phyloP scores from a whole-genome alignment of 176 grass and related monocot genomes.

The Musa itinerans region DNA sequence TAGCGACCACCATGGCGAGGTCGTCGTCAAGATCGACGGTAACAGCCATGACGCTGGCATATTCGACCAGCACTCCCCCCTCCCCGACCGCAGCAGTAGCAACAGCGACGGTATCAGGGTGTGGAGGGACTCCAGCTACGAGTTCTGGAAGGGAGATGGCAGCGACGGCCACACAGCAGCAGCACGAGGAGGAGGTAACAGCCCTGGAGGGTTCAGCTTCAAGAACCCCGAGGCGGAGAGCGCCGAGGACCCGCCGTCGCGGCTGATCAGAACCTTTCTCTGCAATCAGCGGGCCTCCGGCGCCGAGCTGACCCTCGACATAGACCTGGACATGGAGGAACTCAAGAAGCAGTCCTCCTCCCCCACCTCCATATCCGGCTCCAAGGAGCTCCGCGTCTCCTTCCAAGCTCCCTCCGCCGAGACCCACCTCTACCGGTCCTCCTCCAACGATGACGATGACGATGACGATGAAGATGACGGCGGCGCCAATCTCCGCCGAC shows the following conservation, averaged over 20 bases:
- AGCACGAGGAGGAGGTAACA: background rate
- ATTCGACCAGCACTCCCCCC: background rate
- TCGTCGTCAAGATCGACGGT: constrained; percentile 83
- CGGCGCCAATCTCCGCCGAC: background rate
- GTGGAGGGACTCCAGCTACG: constrained; percentile 4
- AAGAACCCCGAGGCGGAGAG: constrained; percentile 24
- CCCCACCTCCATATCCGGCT: constrained; percentile 16
- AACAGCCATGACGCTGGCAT: constrained; percentile 1
- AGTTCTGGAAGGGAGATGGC: constrained; percentile 41
- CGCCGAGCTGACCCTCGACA: constrained; percentile 42
- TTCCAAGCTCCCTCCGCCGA: constrained; percentile 32
- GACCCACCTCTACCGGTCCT: constrained; percentile 5
- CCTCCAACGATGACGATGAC: constrained; percentile 31
- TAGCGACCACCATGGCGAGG: constrained; percentile 29
- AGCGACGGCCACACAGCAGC: constrained; percentile 35
- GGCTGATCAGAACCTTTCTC: constrained; percentile 67
- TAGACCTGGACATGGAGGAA: constrained; percentile 70
- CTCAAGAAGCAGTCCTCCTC: constrained; percentile 22
- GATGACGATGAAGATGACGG: constrained; percentile 13
- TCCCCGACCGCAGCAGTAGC: background rate
- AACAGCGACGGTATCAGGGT: background rate
- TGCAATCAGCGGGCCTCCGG: constrained; percentile 52
- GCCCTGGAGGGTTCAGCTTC: constrained; percentile 44
- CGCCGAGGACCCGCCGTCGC: constrained; percentile 56
- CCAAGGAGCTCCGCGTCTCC: constrained; percentile 55